Evolutionary conservation across 2,329 filamentous ascomycete genomes (phyloP), one percentile per base, ranked within the genome.

Genomic region (Onygenales sp.): DNA sequence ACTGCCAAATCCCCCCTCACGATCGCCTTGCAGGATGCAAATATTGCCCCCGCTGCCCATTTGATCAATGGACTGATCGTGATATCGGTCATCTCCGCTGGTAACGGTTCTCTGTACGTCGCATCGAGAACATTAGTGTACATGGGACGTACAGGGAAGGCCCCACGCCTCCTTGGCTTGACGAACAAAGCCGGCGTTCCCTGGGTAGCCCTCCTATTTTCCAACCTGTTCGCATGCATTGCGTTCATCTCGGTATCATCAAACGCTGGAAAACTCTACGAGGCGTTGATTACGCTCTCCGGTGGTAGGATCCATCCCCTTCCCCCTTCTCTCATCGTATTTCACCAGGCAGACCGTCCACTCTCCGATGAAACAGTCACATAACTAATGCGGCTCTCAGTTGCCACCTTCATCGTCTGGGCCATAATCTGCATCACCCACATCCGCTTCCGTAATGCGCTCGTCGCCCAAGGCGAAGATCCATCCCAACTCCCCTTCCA

Each of bases 41-140:
- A 86, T 1, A 90, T 85, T 80, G 68, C 85, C 52, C 81, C 80
- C 31, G 87, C 85, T 52, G 84, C 86, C 1, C 82, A 91, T 63
- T 77, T 91, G 1, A 86, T 91, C 71, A 91, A 91, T 59, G 85
- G 83, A 40, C 85, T 88, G 62, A 87, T 88, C 61, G 77, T 91
- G 49, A 73, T 88, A 7, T 87, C 86, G 10, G 86, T 86, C 52
- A 73, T 88, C 39, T 84, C 79, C 0, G 85, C 86, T 14, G 80
- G 85, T 59, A 91, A 91, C 69, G 83, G 81, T 51, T 86, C 84
- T 7, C 85, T 91, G 56, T 91, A 90, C 66, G 87, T 91, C 59
- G 83, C 82, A 44, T 87, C 84, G 2, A 80, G 87, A 21, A 90
- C 86, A 0, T 69, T 92, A 1, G 70, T 90, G 0, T 89, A 83